Conservation (phyloP, 176 grass and related monocot species). For the Rhynchospora breviuscula region DNA sequence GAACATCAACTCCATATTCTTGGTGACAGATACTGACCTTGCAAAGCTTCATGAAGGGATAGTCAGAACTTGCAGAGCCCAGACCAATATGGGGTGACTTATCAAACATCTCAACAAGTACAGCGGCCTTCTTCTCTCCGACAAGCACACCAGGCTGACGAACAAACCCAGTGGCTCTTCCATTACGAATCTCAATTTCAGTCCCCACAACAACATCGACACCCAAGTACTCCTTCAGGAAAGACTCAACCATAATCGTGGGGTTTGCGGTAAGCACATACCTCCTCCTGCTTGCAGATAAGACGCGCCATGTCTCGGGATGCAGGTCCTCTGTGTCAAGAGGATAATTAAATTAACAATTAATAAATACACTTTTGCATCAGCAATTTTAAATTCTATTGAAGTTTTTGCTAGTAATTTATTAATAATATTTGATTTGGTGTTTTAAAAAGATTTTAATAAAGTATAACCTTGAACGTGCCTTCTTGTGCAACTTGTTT, state of each 20-base stretch:
- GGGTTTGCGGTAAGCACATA: conserved; percentile 83
- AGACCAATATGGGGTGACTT: conserved; percentile 52
- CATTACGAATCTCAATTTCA: conserved; percentile 40
- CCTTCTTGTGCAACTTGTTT: too few relatives aligned
- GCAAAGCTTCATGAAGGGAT: conserved; percentile 68
- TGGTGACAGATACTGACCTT: neutral
- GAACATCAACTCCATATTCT: too few relatives aligned
- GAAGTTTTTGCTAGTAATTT: too few relatives aligned
- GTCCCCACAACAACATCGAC: conserved; percentile 46
- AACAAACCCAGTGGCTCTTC: conserved; percentile 41
- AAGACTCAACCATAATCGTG: conserved; percentile 68
- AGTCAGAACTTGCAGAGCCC: conserved; percentile 56
- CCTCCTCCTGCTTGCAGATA: conserved; percentile 53
- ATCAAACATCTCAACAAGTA: conserved; percentile 34
- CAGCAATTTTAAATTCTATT: too few relatives aligned
- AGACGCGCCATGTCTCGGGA: conserved; percentile 73
- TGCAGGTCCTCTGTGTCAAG: conserved; percentile 48
- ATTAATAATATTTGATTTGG: too few relatives aligned
- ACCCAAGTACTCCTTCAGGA: conserved; percentile 66
- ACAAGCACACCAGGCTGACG: conserved; percentile 52
- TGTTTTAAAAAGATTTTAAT: too few relatives aligned
- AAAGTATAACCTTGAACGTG: too few relatives aligned
- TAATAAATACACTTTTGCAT: too few relatives aligned
- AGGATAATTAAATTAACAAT: too few relatives aligned
- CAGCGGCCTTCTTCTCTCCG: conserved; percentile 43